Percentiles rank a stretch among this genome's conserved stretches.
phyloP scores from a whole-genome alignment of 2,329 filamentous ascomycete genomes.

The Ophidiomyces ophidiicola region DNA sequence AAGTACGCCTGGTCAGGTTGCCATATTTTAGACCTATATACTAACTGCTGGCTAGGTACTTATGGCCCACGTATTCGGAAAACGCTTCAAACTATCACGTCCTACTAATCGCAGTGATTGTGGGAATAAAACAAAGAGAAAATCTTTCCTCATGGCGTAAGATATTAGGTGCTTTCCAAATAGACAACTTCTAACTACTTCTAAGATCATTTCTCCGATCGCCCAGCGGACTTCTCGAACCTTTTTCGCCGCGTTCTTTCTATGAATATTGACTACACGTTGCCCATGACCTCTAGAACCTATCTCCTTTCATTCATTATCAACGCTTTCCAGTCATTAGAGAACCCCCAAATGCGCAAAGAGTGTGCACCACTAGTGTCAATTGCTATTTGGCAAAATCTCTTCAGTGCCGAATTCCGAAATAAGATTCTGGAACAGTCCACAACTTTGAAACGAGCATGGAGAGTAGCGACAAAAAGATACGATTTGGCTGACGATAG shows the following conservation, averaged over 20 bases:
- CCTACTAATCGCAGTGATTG: slow-evolving; percentile 69
- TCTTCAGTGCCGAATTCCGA: slow-evolving; percentile 63
- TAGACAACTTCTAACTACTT: slow-evolving; percentile 23
- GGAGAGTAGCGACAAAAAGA: slow-evolving; percentile 74
- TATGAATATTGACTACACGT: slow-evolving; percentile 62
- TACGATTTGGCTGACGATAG: slow-evolving; percentile 76
- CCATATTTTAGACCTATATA: neutral
- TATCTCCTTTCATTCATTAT: slow-evolving; percentile 86
- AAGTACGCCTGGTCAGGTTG: slow-evolving; percentile 39
- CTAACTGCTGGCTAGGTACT: slow-evolving; percentile 43
- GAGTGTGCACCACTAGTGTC: slow-evolving; percentile 93
- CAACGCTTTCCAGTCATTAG: slow-evolving; percentile 83
- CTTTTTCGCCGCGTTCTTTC: slow-evolving; percentile 84
- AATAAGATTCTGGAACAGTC: slow-evolving; percentile 61
- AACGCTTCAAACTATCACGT: slow-evolving; percentile 87
- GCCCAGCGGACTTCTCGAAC: slow-evolving; percentile 69
- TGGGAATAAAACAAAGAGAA: slow-evolving; percentile 79
- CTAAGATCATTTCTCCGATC: slow-evolving; percentile 60
- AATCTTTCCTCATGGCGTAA: slow-evolving; percentile 75
- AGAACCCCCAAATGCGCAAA: slow-evolving; percentile 77
- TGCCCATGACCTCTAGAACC: slow-evolving; percentile 56
- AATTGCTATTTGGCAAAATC: slow-evolving; percentile 89
- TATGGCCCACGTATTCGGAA: slow-evolving; percentile 88
- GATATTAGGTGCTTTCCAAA: neutral
- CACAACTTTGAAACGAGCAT: slow-evolving; percentile 70